Conservation (phyloP, 1,284 basidiomycete species). For the Cerrena zonata region DNA sequence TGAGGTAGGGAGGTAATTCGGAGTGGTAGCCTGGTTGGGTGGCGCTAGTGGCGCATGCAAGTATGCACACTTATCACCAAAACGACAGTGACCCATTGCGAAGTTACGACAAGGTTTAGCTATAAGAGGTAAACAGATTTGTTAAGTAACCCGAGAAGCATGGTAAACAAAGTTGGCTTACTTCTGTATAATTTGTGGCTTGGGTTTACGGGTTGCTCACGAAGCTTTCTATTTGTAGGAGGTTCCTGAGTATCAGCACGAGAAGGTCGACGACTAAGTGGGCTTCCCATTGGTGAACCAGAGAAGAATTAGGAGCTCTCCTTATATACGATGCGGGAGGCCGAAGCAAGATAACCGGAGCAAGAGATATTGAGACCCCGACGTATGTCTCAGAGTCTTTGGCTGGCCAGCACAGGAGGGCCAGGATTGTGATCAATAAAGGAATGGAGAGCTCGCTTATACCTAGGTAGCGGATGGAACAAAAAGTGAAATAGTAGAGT, state of each 20-base stretch:
- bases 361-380: no score
- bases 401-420: not conserved
- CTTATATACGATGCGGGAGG: no score
- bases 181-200: slow-evolving; percentile 1
- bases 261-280: not conserved
- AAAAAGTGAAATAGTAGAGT: not conserved
- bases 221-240: not conserved
- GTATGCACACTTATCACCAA: slow-evolving; percentile 4
- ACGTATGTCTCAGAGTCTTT: not conserved
- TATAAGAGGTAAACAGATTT: not conserved
- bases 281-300: not conserved
- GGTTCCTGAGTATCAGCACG: not conserved
- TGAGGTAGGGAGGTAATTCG: not conserved
- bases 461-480: not conserved
- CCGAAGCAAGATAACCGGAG: no score
- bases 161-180: not conserved
- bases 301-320: no score
- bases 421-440: not conserved
- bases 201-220: not conserved
- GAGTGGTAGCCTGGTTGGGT: not conserved
- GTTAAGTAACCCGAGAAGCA: not conserved
- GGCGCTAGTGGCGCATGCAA: not conserved
- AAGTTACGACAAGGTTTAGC: slow-evolving; percentile 4
- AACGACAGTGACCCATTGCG: slow-evolving; percentile 1
- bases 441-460: not conserved